These are phyloP conservation scores for Yueomyces sinensis DNA, from an alignment of 805 yeast genomes.

Conservation along the genomic window DNA sequence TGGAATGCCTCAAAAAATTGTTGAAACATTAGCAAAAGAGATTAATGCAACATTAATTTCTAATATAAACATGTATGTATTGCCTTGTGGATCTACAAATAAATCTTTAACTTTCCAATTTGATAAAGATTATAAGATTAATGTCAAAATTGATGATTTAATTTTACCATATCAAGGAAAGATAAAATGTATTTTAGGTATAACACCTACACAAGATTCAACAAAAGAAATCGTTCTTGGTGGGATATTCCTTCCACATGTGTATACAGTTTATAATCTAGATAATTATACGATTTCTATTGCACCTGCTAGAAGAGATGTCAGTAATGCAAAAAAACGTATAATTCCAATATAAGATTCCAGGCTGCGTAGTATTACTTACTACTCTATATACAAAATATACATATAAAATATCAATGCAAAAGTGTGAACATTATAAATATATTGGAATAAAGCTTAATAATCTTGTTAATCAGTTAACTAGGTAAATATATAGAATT, in stretches of 20 bases:
- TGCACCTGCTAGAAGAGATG: constrained; percentile 14
- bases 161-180: constrained; percentile 34
- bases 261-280: constrained; percentile 43
- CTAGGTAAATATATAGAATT: too few relatives aligned
- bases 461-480: too few relatives aligned
- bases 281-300: constrained; percentile 31
- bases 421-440: too few relatives aligned
- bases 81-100: constrained; percentile 27
- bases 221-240: constrained; percentile 30
- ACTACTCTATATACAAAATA: too few relatives aligned
- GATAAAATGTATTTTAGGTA: background rate
- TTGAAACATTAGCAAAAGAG: constrained; percentile 19
- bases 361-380: too few relatives aligned
- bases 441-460: too few relatives aligned
- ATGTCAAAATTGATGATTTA: constrained; percentile 47
- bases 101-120: too few relatives aligned
- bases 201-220: constrained; percentile 15
- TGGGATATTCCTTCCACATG: constrained; percentile 38
- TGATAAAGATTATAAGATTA: constrained; percentile 6
- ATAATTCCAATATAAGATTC: too few relatives aligned
- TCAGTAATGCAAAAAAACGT: too few relatives aligned
- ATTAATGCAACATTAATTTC: constrained; percentile 26
- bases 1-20: constrained; percentile 29
- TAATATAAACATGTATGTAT: constrained; percentile 26
- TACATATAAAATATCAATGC: too few relatives aligned